phyloP scores from a whole-genome alignment of 2,329 filamentous ascomycete species.

The Periconia sp. region DNA sequence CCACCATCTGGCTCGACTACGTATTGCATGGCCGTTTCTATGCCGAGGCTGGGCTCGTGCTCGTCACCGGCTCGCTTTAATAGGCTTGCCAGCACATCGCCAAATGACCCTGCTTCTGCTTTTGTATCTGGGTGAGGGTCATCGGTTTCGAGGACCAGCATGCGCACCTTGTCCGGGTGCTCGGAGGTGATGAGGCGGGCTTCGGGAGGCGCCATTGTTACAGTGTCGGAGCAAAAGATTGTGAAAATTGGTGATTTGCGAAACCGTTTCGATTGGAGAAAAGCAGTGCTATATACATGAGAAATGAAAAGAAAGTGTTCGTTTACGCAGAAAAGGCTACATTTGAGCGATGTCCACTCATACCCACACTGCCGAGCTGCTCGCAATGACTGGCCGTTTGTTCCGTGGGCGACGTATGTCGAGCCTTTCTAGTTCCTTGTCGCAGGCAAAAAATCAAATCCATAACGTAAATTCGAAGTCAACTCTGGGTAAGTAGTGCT shows the following conservation, averaged over 20 bases:
- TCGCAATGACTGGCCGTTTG: background rate
- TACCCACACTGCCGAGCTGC: no score
- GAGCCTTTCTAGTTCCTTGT: background rate
- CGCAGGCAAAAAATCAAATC: background rate
- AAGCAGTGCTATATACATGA: background rate
- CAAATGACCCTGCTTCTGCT: slow-evolving; percentile 55
- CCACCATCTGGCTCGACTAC: slow-evolving; percentile 49
- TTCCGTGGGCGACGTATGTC: background rate
- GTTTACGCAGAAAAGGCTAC: background rate
- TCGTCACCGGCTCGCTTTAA: slow-evolving; percentile 55
- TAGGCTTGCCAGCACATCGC: slow-evolving; percentile 55
- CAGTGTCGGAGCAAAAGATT: background rate
- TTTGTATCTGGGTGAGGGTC: slow-evolving; percentile 56
- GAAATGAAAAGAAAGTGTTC: background rate
- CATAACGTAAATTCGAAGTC: background rate
- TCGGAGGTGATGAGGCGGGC: slow-evolving; percentile 23
- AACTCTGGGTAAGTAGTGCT: background rate
- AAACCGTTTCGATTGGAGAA: background rate
- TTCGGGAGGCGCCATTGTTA: slow-evolving; percentile 25
- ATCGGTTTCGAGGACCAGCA: slow-evolving; percentile 63
- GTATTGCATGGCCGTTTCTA: slow-evolving; percentile 59
- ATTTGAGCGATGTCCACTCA: no score
- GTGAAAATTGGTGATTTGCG: background rate
- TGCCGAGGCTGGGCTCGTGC: slow-evolving; percentile 57
- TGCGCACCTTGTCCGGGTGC: slow-evolving; percentile 41